phyloP scores from a whole-genome alignment of 306 rosid genomes.

The Lathyrus tuberosus region DNA sequence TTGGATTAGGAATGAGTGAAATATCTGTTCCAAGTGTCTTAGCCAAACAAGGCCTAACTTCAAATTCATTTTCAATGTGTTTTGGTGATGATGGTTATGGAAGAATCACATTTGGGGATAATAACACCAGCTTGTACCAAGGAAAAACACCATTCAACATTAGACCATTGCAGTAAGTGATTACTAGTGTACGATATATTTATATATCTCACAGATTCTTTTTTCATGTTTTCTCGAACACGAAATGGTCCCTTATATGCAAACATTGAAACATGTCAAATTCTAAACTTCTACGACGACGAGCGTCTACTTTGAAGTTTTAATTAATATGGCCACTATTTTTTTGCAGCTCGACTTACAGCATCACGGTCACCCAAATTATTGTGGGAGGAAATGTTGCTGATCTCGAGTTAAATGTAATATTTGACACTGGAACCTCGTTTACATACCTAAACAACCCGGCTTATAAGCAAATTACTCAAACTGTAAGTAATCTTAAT shows the following conservation, averaged over 20 bases:
- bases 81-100: slow-evolving; percentile 68
- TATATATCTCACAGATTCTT: slow-evolving; percentile 1
- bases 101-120: slow-evolving; percentile 84
- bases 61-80: slow-evolving; percentile 92
- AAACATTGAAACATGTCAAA: too few species aligned
- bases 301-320: neutral
- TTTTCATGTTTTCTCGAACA: slow-evolving; percentile 9
- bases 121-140: slow-evolving; percentile 60
- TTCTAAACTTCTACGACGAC: too few species aligned
- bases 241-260: slow-evolving; percentile 6
- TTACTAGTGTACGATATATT: neutral
- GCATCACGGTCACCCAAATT: slow-evolving; percentile 70
- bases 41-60: slow-evolving; percentile 60
- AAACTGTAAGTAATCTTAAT: slow-evolving; percentile 53
- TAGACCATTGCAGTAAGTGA: slow-evolving; percentile 52
- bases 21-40: slow-evolving; percentile 81
- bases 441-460: slow-evolving; percentile 81
- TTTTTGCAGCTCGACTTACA: slow-evolving; percentile 69
- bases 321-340: slow-evolving; percentile 35
- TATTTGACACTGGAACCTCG: slow-evolving; percentile 90
- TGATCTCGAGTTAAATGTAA: slow-evolving; percentile 61
- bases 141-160: slow-evolving; percentile 72
- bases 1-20: slow-evolving; percentile 79
- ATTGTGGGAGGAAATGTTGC: slow-evolving; percentile 46
- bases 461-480: slow-evolving; percentile 62